A percentile compares a stretch with the other conserved stretches of the same genome.
These are phyloP conservation scores for Melanopsichium pennsylvanicum DNA, from an alignment of 1,284 basidiomycete species.

Conservation along the genomic window DNA sequence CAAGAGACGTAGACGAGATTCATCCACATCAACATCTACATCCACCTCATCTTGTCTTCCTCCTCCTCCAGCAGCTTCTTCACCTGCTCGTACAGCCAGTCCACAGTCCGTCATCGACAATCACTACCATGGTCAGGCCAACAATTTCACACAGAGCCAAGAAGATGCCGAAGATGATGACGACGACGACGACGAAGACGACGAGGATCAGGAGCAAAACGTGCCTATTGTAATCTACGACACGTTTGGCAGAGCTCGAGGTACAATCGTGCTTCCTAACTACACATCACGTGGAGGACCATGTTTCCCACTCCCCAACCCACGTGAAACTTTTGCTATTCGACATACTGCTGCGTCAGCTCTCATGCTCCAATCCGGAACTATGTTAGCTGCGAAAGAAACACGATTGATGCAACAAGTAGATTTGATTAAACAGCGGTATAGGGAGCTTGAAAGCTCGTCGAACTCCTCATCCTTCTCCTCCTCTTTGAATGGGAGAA, in stretches of 20 bases:
- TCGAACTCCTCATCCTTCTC: too few species aligned
- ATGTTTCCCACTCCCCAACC: conserved; percentile 9
- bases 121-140: too few species aligned
- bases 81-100: neutral
- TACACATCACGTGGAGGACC: conserved; percentile 20
- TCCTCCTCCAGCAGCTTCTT: neutral
- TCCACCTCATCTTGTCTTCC: neutral
- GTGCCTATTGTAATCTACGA: conserved; percentile 24
- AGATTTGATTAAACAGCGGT: neutral
- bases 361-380: neutral
- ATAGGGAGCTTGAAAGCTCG: neutral
- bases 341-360: neutral
- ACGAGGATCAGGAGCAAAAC: neutral
- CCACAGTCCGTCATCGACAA: too few species aligned
- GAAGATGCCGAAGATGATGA: too few species aligned
- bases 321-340: conserved; percentile 11
- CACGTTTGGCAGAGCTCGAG: conserved; percentile 21
- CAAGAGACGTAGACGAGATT: neutral
- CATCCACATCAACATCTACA: neutral
- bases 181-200: neutral
- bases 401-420: neutral
- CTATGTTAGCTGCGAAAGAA: neutral
- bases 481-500: neutral
- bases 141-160: too few species aligned
- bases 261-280: conserved; percentile 1